These are phyloP conservation scores for Diaporthe sp. DNA, from an alignment of 2,329 filamentous ascomycete genomes.

Conservation along the genomic window DNA sequence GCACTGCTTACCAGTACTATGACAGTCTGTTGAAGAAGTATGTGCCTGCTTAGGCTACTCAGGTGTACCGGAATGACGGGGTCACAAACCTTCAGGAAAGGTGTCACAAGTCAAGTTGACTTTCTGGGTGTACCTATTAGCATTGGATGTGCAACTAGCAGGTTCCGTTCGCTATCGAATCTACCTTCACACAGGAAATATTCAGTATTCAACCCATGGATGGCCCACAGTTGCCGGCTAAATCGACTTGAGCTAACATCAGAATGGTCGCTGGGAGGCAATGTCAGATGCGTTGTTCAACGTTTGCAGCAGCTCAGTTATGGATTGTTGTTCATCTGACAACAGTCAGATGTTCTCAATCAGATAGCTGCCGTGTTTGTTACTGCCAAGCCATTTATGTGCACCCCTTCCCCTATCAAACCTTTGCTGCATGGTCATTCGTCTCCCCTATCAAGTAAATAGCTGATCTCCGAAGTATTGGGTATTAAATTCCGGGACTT, in stretches of 20 bases:
- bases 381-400: neutral
- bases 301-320: too few relatives aligned
- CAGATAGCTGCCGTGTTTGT: too few relatives aligned
- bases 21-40: slow-evolving; percentile 42
- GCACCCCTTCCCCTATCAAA: neutral
- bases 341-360: too few relatives aligned
- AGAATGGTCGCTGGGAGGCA: neutral
- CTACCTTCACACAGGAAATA: too few relatives aligned
- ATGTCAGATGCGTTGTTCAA: neutral
- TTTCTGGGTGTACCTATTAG: neutral
- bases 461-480: neutral
- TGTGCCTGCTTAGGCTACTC: slow-evolving; percentile 20
- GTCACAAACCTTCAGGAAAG: neutral
- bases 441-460: neutral
- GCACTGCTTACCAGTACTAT: slow-evolving; percentile 54
- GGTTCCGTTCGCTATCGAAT: too few relatives aligned
- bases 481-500: too few relatives aligned
- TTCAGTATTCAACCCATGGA: too few relatives aligned
- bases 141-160: neutral
- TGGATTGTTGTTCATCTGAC: neutral
- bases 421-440: neutral
- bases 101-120: too few relatives aligned
- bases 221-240: too few relatives aligned
- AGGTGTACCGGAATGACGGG: neutral
- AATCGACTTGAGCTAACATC: neutral